Conservation (phyloP, 768 basidiomycete species). For the Suillus cothurnatus region DNA sequence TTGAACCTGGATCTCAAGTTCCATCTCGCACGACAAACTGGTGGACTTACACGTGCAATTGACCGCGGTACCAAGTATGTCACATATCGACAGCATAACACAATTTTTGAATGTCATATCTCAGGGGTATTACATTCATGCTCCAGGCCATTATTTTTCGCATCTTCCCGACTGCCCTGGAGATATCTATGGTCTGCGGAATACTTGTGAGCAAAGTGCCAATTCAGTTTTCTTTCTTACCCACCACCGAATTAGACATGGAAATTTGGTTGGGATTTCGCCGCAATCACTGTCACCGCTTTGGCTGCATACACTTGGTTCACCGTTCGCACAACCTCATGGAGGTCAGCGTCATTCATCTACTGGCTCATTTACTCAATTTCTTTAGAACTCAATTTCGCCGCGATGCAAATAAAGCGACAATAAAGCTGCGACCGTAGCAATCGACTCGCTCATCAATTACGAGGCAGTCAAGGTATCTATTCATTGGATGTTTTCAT, state of each 20-base stretch:
- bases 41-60: slow-evolving; percentile 94
- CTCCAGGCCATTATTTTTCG: slow-evolving; percentile 93
- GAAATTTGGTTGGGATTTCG: slow-evolving; percentile 98
- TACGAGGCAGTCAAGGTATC: slow-evolving; percentile 97
- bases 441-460: slow-evolving; percentile 96
- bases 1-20: slow-evolving; percentile 90
- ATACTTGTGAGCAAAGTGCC: slow-evolving; percentile 68
- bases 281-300: slow-evolving; percentile 82
- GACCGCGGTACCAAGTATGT: slow-evolving; percentile 95
- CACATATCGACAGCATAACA: neutral
- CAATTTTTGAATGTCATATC: neutral
- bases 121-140: slow-evolving; percentile 94
- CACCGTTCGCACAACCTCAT: slow-evolving; percentile 93
- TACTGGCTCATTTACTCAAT: neutral
- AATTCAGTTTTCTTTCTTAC: neutral
- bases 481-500: neutral
- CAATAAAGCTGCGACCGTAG: slow-evolving; percentile 91
- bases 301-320: slow-evolving; percentile 96
- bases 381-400: slow-evolving; percentile 82
- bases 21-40: slow-evolving; percentile 92
- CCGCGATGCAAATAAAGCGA: slow-evolving; percentile 92
- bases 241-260: slow-evolving; percentile 63
- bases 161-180: slow-evolving; percentile 93
- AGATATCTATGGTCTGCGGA: slow-evolving; percentile 96
- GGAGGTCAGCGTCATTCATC: slow-evolving; percentile 61